Conservation (phyloP, 2,329 filamentous ascomycete genomes). For the Trichoderma gracile region DNA sequence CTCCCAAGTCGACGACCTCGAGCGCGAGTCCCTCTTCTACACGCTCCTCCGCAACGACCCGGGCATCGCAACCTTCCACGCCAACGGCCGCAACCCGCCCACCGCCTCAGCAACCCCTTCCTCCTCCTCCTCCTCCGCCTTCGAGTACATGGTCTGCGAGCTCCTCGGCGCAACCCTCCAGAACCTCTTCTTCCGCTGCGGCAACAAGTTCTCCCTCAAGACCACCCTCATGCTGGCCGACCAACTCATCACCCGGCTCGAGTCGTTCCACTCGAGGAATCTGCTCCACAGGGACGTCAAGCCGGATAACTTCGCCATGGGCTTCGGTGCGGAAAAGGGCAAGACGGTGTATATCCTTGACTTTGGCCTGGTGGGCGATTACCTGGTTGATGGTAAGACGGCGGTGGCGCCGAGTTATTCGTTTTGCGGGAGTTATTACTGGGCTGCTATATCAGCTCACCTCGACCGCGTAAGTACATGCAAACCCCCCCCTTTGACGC, state of each 20-base stretch:
- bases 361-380: constrained; percentile 29
- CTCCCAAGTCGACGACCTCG: constrained; percentile 16
- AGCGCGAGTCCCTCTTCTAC: constrained; percentile 29
- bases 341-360: constrained; percentile 30
- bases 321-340: constrained; percentile 27
- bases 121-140: not conserved
- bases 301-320: constrained; percentile 32
- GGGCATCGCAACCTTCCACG: constrained; percentile 32
- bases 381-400: not conserved
- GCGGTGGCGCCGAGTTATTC: not conserved
- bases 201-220: constrained; percentile 30
- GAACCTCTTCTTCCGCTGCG: constrained; percentile 53
- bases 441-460: constrained; percentile 6
- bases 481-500: no score
- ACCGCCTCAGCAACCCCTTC: no score
- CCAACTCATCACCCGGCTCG: constrained; percentile 29
- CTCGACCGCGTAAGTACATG: not conserved
- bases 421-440: constrained; percentile 9
- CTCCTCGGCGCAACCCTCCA: constrained; percentile 63
- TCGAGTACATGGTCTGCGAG: constrained; percentile 32
- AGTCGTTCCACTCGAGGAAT: constrained; percentile 28
- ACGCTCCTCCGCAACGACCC: constrained; percentile 25
- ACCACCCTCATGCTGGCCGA: constrained; percentile 32
- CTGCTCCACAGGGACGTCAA: constrained; percentile 32
- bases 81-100: constrained; percentile 25